Conservation (phyloP, 345 rosid species). For the Geranium brycei region DNA sequence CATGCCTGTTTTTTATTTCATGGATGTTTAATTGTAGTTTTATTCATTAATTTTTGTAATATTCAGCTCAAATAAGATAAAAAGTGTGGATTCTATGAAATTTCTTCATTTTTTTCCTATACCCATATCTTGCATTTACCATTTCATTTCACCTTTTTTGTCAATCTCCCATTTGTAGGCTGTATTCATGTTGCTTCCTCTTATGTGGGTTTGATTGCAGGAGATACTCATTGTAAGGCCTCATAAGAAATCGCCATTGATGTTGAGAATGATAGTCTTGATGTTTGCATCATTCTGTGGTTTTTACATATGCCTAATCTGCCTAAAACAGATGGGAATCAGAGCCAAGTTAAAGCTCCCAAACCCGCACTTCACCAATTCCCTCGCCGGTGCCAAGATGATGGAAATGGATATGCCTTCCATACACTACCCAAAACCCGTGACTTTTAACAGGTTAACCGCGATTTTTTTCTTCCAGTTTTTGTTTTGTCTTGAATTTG, state of each 20-base stretch:
- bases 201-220: constrained; percentile 25
- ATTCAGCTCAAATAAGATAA: constrained; percentile 1
- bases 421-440: constrained; percentile 68
- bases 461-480: background rate
- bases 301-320: constrained; percentile 45
- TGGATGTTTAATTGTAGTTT: background rate
- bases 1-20: no score
- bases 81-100: background rate
- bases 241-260: constrained; percentile 58
- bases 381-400: constrained; percentile 5
- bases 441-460: constrained; percentile 62
- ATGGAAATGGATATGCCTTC: constrained; percentile 23
- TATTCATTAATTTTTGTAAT: background rate
- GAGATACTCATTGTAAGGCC: constrained; percentile 47
- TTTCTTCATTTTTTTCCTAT: background rate
- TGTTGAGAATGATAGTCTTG: constrained; percentile 58
- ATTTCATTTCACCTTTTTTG: background rate
- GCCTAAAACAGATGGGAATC: constrained; percentile 51
- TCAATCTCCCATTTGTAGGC: background rate
- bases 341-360: constrained; percentile 24
- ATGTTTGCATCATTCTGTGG: constrained; percentile 63
- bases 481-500: constrained; percentile 4
- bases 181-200: constrained; percentile 2
- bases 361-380: constrained; percentile 24
- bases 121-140: no score